Percentiles rank a stretch among this genome's conserved stretches.
Conservation (phyloP, 2,329 filamentous ascomycete species). For the Colletotrichum neosansevieriae region DNA sequence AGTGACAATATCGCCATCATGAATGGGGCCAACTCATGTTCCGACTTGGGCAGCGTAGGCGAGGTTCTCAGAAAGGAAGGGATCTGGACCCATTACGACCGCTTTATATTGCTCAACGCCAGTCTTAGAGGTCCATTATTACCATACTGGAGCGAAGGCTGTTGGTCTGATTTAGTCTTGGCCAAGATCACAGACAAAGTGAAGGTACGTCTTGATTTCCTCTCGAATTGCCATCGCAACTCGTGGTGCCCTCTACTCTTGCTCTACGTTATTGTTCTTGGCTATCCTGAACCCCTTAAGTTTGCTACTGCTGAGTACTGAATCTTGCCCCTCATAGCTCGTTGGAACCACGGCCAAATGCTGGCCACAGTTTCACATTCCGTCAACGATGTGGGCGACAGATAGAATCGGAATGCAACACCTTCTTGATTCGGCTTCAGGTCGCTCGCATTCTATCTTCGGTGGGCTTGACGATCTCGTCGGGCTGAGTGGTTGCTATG, state of each 20-base stretch:
- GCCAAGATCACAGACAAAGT: slow-evolving; percentile 45
- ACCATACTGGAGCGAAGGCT: slow-evolving; percentile 48
- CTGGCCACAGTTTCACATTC: slow-evolving; percentile 48
- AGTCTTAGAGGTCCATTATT: slow-evolving; percentile 52
- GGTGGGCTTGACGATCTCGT: slow-evolving; percentile 44
- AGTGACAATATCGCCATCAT: not conserved
- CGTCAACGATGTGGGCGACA: slow-evolving; percentile 53
- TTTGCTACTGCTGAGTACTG: too few relatives aligned
- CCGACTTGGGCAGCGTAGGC: not conserved
- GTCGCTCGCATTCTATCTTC: slow-evolving; percentile 42
- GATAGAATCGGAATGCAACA: slow-evolving; percentile 51
- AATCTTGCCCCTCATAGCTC: slow-evolving; percentile 43
- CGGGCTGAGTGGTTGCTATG: slow-evolving; percentile 48
- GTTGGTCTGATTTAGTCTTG: slow-evolving; percentile 52
- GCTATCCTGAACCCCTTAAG: too few relatives aligned
- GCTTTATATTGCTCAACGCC: slow-evolving; percentile 52
- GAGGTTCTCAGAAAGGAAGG: slow-evolving; percentile 43
- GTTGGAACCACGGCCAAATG: slow-evolving; percentile 53
- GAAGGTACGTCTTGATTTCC: slow-evolving; percentile 42
- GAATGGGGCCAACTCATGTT: not conserved
- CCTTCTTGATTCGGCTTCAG: slow-evolving; percentile 48
- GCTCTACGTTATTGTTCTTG: too few relatives aligned
- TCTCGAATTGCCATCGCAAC: too few relatives aligned
- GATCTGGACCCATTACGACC: slow-evolving; percentile 49
- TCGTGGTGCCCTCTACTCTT: too few relatives aligned